Evolutionary conservation across 495 filamentous ascomycete species (phyloP), one percentile per base, ranked within the genome.

Genomic region (Penicillium tannophilum): DNA sequence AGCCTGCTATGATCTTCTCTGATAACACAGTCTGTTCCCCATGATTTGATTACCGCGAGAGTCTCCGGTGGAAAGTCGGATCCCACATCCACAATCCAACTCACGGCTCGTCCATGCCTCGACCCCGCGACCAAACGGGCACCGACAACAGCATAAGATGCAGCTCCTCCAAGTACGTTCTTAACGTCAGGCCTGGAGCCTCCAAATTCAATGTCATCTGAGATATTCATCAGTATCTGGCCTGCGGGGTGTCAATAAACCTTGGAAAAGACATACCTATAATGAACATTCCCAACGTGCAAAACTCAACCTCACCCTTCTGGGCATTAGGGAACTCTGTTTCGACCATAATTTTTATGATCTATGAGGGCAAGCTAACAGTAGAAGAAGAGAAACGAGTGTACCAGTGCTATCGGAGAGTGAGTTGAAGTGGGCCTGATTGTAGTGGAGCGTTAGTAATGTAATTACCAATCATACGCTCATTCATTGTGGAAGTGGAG

Each of bases 221-320:
- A 58, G 30, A 9, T 8, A 52, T 23, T 9, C 30, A 61, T 73
- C 52, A 71, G 66, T 66, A 63, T 58, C 24, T n/a, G 39, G 41
- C 6, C 50, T 36, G 56, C 59, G 63, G 60, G 56, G 33, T 33
- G 30, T 41, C 26, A 49, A 49, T 16, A 50, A 52, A 28, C 28
- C 6, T 28, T 28, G 28, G 28, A 23, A 23, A 56, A 67, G 52
- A 6, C 14, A 67, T 83, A 95, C 92, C 93, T 56, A 98, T 89
- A 49, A 96, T 97, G 65, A 97, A 93, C 93, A 97, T 97, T 66
- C 91, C 93, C 66, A 98, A 69, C 1, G 93, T 96, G 63, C 88
- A 89, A 66, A 97, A 92, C 58, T 92, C 89, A 49, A 92, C 84
- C 30, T 66, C 60, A 23, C 36, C 47, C 20, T 43, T 14, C 30